Evolutionary conservation across 169 alveolate species (phyloP).

Genomic region (Amoebophrya sp.): DNA sequence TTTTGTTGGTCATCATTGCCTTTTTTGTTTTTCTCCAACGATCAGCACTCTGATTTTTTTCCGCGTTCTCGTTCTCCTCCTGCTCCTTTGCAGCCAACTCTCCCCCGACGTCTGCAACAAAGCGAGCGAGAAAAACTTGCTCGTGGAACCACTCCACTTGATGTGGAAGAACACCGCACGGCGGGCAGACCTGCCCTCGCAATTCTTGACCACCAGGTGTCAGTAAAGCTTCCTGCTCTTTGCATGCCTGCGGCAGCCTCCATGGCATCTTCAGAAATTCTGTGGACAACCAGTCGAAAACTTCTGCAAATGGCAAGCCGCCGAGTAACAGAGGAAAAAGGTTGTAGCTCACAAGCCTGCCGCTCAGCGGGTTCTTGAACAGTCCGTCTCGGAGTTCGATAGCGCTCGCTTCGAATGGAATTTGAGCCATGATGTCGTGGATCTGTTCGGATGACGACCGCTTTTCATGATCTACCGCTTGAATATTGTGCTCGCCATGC

Average conservation of each 20-base stretch:
- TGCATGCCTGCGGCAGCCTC: not conserved
- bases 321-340: not conserved
- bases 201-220: no score
- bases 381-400: no score
- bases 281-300: not conserved
- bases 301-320: not conserved
- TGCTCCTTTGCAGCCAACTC: not conserved
- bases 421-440: no score
- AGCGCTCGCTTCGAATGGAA: no score
- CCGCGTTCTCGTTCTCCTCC: not conserved
- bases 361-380: not conserved
- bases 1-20: no score
- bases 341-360: not conserved
- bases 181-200: not conserved
- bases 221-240: not conserved
- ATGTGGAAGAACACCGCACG: not conserved
- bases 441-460: no score
- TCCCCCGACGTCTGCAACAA: not conserved
- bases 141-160: constrained; percentile 20
- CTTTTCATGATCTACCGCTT: no score
- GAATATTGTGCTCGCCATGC: no score
- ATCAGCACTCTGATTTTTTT: not conserved
- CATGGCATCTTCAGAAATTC: not conserved
- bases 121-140: not conserved
- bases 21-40: no score